phyloP scores from a whole-genome alignment of 495 filamentous ascomycete species.

The Hypoxylon lienhwacheense region DNA sequence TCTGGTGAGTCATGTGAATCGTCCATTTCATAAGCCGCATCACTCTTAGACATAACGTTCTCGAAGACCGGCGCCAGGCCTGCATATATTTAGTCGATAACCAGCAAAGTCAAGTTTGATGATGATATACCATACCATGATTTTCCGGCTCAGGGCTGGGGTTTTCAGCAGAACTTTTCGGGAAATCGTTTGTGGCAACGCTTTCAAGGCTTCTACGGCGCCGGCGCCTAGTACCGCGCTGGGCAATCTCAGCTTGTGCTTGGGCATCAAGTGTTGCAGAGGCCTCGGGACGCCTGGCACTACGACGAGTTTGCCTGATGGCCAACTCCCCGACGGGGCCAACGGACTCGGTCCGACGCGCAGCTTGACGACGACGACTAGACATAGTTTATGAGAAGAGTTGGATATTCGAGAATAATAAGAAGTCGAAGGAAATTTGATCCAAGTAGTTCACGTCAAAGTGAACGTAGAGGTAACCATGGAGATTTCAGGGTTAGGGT shows the following conservation, averaged over 20 bases:
- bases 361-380: conserved; percentile 27
- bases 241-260: conserved; percentile 5
- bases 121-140: conserved; percentile 19
- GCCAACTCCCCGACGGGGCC: conserved; percentile 4
- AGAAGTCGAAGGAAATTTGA: background rate
- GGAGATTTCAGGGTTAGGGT: conserved; percentile 26
- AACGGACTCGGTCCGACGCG: conserved; percentile 26
- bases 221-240: conserved; percentile 23
- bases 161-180: conserved; percentile 10
- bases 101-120: background rate
- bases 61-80: conserved; percentile 2
- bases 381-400: conserved; percentile 13
- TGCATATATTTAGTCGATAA: conserved; percentile 8
- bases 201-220: conserved; percentile 27
- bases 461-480: too few species aligned
- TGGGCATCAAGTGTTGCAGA: conserved; percentile 13
- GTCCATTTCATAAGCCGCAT: background rate
- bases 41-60: background rate
- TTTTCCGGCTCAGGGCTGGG: conserved; percentile 17
- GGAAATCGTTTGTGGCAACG: conserved; percentile 23
- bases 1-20: conserved; percentile 8
- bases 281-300: conserved; percentile 17
- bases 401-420: background rate
- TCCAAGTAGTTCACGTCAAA: too few species aligned
- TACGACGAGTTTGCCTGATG: conserved; percentile 30